A percentile compares a stretch with the other conserved stretches of the same genome.
phyloP scores from a whole-genome alignment of 805 yeast genomes.

The Saccharomycopsis guyanensis region DNA sequence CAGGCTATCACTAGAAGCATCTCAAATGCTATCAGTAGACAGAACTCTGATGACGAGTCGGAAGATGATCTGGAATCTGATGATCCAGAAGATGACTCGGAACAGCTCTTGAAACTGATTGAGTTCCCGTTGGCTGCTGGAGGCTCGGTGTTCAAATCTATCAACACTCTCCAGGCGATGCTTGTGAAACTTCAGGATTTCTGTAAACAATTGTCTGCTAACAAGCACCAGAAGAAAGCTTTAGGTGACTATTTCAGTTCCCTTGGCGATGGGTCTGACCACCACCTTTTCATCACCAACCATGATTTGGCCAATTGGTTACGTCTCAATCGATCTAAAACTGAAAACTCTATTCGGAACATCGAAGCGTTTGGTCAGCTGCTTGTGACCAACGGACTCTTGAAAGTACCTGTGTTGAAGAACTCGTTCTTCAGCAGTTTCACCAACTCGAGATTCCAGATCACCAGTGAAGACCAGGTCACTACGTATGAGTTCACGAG shows the following conservation, averaged over 20 bases:
- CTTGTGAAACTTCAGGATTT: slow-evolving; percentile 11
- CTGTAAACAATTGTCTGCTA: background rate
- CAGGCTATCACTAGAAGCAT: slow-evolving; percentile 7
- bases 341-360: slow-evolving; percentile 17
- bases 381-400: slow-evolving; percentile 9
- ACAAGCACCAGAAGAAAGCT: background rate
- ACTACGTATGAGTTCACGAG: slow-evolving; percentile 18
- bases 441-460: slow-evolving; percentile 11
- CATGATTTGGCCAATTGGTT: slow-evolving; percentile 18
- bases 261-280: background rate
- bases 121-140: slow-evolving; percentile 17
- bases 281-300: slow-evolving; percentile 10
- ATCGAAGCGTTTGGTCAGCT: slow-evolving; percentile 20
- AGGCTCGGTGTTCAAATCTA: slow-evolving; percentile 6
- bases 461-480: slow-evolving; percentile 6
- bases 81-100: slow-evolving; percentile 11
- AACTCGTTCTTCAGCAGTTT: slow-evolving; percentile 14
- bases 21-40: slow-evolving; percentile 17
- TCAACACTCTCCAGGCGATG: slow-evolving; percentile 8
- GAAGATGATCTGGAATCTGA: slow-evolving; percentile 3
- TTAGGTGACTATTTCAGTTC: background rate
- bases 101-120: slow-evolving; percentile 6
- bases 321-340: slow-evolving; percentile 14
- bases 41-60: slow-evolving; percentile 19
- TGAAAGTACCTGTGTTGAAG: slow-evolving; percentile 18